Percentiles rank a stretch among this genome's conserved stretches.
These are phyloP conservation scores for Syncephalastrum monosporum DNA, from an alignment of 371 early-diverging fungal genomes.

Conservation along the genomic window DNA sequence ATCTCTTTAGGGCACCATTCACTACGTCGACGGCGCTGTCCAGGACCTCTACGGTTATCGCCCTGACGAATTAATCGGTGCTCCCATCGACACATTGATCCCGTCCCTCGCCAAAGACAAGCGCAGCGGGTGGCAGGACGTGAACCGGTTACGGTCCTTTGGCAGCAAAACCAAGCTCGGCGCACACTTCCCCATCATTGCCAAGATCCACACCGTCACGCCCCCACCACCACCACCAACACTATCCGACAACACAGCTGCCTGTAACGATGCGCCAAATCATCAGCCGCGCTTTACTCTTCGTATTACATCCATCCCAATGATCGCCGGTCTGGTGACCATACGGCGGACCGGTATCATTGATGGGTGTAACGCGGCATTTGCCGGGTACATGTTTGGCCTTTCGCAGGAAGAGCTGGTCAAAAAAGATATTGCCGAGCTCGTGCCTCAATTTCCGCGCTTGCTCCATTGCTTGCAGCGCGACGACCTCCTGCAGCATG, in stretches of 20 bases:
- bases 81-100: slow-evolving; percentile 40
- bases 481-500: slow-evolving; percentile 35
- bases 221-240: slow-evolving; percentile 7
- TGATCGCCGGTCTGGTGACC: slow-evolving; percentile 71
- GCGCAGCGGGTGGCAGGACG: slow-evolving; percentile 19
- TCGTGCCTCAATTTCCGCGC: slow-evolving; percentile 63
- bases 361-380: slow-evolving; percentile 63
- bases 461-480: slow-evolving; percentile 42
- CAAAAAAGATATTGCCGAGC: slow-evolving; percentile 44
- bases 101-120: slow-evolving; percentile 27
- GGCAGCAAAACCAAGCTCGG: slow-evolving; percentile 57
- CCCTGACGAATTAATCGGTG: slow-evolving; percentile 45
- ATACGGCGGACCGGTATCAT: slow-evolving; percentile 52
- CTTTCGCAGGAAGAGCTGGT: slow-evolving; percentile 55
- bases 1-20: slow-evolving; percentile 47
- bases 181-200: slow-evolving; percentile 61
- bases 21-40: slow-evolving; percentile 49
- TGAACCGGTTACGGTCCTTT: slow-evolving; percentile 58
- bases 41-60: slow-evolving; percentile 57
- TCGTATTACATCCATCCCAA: slow-evolving; percentile 65
- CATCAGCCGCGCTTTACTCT: slow-evolving; percentile 19
- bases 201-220: slow-evolving; percentile 39
- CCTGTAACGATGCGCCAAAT: too few species aligned
- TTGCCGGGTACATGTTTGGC: slow-evolving; percentile 70
- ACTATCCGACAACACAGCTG: slow-evolving; percentile 1